Percentiles rank a stretch among this genome's conserved stretches.
phyloP scores from a whole-genome alignment of 2,329 filamentous ascomycete genomes.

The Aureobasidium namibiae region DNA sequence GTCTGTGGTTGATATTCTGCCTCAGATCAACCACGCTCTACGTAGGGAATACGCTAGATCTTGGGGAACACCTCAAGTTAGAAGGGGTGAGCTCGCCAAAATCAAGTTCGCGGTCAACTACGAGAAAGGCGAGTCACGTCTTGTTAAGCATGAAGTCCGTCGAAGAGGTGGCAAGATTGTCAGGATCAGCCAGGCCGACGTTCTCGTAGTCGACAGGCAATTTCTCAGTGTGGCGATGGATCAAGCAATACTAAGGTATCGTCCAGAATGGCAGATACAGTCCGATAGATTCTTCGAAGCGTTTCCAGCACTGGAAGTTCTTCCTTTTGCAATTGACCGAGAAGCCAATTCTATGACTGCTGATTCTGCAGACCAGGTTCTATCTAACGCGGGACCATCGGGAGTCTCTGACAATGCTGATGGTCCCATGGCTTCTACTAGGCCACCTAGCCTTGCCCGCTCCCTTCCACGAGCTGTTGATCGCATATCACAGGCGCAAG shows the following conservation, averaged over 20 bases:
- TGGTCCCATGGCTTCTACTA: not conserved
- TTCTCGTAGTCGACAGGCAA: not conserved
- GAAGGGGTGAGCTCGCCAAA: not conserved
- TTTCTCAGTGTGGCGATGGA: not conserved
- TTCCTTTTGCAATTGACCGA: not conserved
- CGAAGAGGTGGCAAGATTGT: not conserved
- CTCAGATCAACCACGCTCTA: not conserved
- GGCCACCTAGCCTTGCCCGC: no score
- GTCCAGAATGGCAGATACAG: not conserved
- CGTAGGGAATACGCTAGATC: not conserved
- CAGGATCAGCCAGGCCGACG: not conserved
- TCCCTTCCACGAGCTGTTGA: not conserved
- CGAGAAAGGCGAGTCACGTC: not conserved
- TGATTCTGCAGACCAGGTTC: not conserved
- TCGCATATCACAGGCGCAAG: not conserved
- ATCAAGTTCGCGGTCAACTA: not conserved
- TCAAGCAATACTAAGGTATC: not conserved
- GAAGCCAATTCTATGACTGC: not conserved
- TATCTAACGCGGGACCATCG: not conserved
- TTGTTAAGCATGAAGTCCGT: not conserved
- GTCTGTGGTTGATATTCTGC: not conserved
- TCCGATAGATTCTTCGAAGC: not conserved
- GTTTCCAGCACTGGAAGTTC: not conserved
- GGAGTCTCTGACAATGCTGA: not conserved
- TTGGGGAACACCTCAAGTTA: not conserved